These are phyloP conservation scores for Vaccinium darrowii DNA, from an alignment of 148 eudicot genomes.

Conservation along the genomic window DNA sequence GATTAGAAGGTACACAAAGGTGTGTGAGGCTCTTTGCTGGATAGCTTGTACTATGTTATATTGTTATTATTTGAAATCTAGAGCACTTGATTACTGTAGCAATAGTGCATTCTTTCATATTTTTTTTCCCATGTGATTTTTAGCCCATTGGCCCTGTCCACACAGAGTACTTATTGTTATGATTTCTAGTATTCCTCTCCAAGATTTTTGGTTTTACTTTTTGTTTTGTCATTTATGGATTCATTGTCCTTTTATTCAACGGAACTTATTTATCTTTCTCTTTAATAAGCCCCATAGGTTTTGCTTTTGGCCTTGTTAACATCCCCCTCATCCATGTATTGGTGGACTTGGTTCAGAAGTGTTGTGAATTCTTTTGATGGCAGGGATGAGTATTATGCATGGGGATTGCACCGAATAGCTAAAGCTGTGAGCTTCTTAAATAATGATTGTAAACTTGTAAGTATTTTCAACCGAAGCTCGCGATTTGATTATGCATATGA, in stretches of 20 bases:
- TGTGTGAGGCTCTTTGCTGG: slow-evolving; percentile 19
- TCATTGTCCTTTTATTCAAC: background rate
- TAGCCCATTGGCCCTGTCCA: background rate
- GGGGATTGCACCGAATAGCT: slow-evolving; percentile 91
- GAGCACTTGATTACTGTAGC: background rate
- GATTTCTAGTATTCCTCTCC: background rate
- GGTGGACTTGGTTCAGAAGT: slow-evolving; percentile 13
- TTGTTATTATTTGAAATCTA: background rate
- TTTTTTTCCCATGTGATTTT: background rate
- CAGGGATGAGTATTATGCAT: slow-evolving; percentile 97
- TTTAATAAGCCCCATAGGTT: background rate
- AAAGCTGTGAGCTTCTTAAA: slow-evolving; percentile 98
- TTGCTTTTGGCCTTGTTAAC: background rate
- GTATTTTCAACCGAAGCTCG: slow-evolving; percentile 31
- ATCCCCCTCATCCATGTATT: background rate
- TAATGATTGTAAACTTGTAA: slow-evolving; percentile 96
- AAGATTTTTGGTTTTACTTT: background rate
- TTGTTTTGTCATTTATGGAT: background rate
- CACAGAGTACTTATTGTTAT: background rate
- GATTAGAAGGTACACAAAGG: slow-evolving; percentile 87
- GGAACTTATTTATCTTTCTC: background rate
- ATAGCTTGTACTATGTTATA: background rate
- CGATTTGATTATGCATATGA: background rate
- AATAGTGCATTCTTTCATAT: background rate
- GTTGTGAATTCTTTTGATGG: slow-evolving; percentile 18